A percentile compares a stretch with the other conserved stretches of the same genome.
These are phyloP conservation scores for Puccinia coronata DNA, from an alignment of 1,284 basidiomycete species.

Conservation along the genomic window DNA sequence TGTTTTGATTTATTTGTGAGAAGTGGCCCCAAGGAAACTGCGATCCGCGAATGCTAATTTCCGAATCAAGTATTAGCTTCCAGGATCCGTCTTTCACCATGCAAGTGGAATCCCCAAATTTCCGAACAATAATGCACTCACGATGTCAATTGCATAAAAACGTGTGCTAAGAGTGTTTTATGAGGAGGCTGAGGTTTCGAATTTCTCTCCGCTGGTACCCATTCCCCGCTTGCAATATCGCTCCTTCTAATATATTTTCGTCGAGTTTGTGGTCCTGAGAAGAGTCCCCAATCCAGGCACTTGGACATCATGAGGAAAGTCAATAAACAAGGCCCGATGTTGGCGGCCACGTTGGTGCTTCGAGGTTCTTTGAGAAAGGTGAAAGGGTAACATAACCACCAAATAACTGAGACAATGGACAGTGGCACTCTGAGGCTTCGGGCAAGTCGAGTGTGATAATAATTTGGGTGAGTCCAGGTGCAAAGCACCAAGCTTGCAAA, in stretches of 20 bases:
- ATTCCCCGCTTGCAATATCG: not conserved
- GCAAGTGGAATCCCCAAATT: not conserved
- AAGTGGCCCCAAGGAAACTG: constrained; percentile 37
- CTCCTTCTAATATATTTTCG: not conserved
- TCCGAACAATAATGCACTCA: not conserved
- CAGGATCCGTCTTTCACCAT: not conserved
- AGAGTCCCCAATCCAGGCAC: constrained; percentile 27
- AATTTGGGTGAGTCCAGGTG: constrained; percentile 30
- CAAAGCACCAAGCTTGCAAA: constrained; percentile 27
- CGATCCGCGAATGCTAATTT: constrained; percentile 23
- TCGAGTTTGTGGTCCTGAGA: constrained; percentile 21
- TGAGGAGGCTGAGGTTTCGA: not conserved
- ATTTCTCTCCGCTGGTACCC: constrained; percentile 6
- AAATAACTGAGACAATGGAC: constrained; percentile 1
- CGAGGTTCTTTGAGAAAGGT: not conserved
- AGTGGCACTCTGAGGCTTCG: not conserved
- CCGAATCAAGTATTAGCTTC: not conserved
- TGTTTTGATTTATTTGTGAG: constrained; percentile 12
- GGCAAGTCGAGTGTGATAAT: constrained; percentile 29
- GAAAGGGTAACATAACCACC: constrained; percentile 24
- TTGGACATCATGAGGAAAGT: constrained; percentile 21
- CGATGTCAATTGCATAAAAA: constrained; percentile 29
- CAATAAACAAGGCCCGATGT: constrained; percentile 12
- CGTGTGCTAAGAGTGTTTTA: not conserved
- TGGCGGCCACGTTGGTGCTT: constrained; percentile 5